Evolutionary conservation across 176 grass and related monocot species (phyloP).

Genomic region (Oryza officinalis): DNA sequence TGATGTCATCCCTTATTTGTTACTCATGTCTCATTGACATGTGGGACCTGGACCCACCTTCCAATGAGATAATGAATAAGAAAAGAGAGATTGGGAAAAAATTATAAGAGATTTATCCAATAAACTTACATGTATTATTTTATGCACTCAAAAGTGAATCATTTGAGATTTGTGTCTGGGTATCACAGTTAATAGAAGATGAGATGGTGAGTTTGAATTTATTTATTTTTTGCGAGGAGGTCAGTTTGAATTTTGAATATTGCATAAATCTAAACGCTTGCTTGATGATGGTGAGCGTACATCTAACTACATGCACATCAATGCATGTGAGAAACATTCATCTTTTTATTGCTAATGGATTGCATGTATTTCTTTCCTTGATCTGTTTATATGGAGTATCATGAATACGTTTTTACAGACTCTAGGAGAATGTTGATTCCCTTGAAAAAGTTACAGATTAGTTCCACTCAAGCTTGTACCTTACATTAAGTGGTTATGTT

Average conservation of each 20-base stretch:
- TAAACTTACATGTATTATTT: neutral
- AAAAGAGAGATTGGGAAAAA: neutral
- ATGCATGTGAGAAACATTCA: neutral
- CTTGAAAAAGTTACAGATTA: slow-evolving; percentile 15
- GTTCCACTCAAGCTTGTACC: slow-evolving; percentile 12
- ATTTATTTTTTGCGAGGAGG: no score
- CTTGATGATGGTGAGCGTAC: neutral
- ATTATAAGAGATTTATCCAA: neutral
- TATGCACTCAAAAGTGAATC: neutral
- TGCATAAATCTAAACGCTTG: neutral
- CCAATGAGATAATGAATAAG: neutral
- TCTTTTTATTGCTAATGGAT: neutral
- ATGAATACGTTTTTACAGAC: slow-evolving; percentile 8
- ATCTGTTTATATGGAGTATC: slow-evolving; percentile 13
- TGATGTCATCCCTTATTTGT: neutral
- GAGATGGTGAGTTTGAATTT: neutral
- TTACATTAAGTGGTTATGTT: slow-evolving; percentile 20
- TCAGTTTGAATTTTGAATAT: neutral
- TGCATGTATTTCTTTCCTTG: slow-evolving; percentile 11
- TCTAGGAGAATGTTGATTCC: neutral
- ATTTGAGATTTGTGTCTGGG: neutral
- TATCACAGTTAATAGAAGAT: neutral
- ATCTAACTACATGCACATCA: neutral
- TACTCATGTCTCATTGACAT: neutral
- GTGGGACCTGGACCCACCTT: neutral